A percentile compares a stretch with the other conserved stretches of the same genome.
These are phyloP conservation scores for Leccinum disarticulatum DNA, from an alignment of 768 basidiomycete species.

Conservation along the genomic window DNA sequence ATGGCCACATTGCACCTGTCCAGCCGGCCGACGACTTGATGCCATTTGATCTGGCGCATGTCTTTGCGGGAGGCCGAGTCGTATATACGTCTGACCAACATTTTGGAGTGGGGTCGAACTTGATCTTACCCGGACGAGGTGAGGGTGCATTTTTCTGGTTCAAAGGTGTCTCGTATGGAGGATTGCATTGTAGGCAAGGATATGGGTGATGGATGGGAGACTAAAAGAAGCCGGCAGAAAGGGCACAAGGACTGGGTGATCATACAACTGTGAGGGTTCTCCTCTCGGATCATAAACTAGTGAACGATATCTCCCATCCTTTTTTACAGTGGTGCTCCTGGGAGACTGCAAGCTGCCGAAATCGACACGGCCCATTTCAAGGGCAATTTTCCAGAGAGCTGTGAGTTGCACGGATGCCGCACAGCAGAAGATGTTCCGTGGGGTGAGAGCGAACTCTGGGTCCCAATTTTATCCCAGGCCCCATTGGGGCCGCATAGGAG, in stretches of 20 bases:
- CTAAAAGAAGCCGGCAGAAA: slow-evolving; percentile 75
- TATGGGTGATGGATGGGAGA: slow-evolving; percentile 99
- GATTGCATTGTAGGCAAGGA: slow-evolving; percentile 54
- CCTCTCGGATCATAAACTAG: background rate
- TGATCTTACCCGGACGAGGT: slow-evolving; percentile 89
- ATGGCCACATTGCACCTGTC: slow-evolving; percentile 73
- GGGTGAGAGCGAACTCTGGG: slow-evolving; percentile 55
- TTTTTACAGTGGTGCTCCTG: slow-evolving; percentile 62
- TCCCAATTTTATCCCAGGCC: slow-evolving; percentile 66
- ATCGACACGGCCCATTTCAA: slow-evolving; percentile 96
- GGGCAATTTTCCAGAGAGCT: slow-evolving; percentile 92
- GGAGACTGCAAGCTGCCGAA: slow-evolving; percentile 72
- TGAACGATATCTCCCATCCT: background rate
- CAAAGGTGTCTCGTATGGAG: background rate
- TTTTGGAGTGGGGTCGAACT: slow-evolving; percentile 88
- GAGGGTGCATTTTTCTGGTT: slow-evolving; percentile 1
- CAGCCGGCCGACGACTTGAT: slow-evolving; percentile 48
- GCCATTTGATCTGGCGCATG: slow-evolving; percentile 84
- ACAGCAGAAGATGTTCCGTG: slow-evolving; percentile 38
- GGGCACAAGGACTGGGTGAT: slow-evolving; percentile 92
- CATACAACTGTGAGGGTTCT: slow-evolving; percentile 68
- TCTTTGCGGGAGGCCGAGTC: slow-evolving; percentile 85
- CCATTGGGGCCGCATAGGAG: slow-evolving; percentile 88
- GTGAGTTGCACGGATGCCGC: slow-evolving; percentile 66
- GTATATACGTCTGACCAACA: slow-evolving; percentile 91